Percentiles rank a stretch among this genome's conserved stretches.
phyloP scores from a whole-genome alignment of 305 asterid genomes.

The Euphrasia arctica region DNA sequence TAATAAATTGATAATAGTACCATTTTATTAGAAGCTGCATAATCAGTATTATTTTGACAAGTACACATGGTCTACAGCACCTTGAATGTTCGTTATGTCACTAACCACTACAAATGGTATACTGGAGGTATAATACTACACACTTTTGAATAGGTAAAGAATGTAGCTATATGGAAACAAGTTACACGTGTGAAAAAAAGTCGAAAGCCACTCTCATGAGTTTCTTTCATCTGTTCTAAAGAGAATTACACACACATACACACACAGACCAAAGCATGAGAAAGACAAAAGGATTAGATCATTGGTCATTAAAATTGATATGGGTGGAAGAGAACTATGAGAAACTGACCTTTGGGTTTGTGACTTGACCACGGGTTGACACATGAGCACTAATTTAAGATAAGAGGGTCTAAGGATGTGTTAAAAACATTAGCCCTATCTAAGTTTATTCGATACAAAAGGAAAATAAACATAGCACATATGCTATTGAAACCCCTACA shows the following conservation, averaged over 20 bases:
- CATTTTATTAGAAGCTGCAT: conserved; percentile 2
- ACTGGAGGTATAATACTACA: too few species aligned
- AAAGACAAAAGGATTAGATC: neutral
- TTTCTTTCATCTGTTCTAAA: neutral
- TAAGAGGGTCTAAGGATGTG: neutral
- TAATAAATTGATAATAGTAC: neutral
- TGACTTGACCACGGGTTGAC: neutral
- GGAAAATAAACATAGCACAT: neutral
- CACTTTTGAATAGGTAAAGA: neutral
- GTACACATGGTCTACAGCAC: conserved; percentile 1
- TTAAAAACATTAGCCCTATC: neutral
- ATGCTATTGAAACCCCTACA: neutral
- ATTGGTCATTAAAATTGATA: neutral
- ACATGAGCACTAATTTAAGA: neutral
- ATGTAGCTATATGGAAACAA: conserved; percentile 3
- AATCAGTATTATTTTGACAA: neutral
- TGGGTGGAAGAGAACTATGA: neutral
- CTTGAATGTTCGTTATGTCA: neutral
- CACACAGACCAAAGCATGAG: too few species aligned
- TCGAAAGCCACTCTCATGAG: neutral
- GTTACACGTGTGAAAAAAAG: neutral
- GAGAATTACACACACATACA: neutral
- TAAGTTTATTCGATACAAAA: neutral
- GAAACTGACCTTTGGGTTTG: neutral
- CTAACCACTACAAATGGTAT: neutral